These are phyloP conservation scores for Tulasnella sp. DNA, from an alignment of 768 basidiomycete species.

Conservation along the genomic window DNA sequence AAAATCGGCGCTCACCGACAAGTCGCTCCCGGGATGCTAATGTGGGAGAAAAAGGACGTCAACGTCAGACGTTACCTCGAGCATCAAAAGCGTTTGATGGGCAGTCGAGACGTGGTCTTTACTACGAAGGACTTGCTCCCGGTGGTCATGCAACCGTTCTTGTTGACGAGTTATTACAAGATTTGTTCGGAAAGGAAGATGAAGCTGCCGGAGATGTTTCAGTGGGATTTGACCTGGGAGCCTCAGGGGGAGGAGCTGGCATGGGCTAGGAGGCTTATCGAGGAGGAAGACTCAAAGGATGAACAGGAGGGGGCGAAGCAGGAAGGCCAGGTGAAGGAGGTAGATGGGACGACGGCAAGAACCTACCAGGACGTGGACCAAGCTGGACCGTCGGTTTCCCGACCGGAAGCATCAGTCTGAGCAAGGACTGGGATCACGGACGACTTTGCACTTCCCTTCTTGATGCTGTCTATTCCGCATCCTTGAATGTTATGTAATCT, in stretches of 20 bases:
- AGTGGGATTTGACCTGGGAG: slow-evolving; percentile 28
- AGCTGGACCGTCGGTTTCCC: background rate
- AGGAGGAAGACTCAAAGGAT: slow-evolving; percentile 6
- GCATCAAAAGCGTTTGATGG: slow-evolving; percentile 23
- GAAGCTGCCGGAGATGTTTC: slow-evolving; percentile 28
- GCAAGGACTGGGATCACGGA: background rate
- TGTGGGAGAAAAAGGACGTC: slow-evolving; percentile 26
- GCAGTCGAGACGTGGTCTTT: slow-evolving; percentile 21
- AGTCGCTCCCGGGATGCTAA: slow-evolving; percentile 27
- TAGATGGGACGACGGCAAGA: background rate
- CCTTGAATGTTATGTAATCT: background rate
- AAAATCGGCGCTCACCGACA: slow-evolving; percentile 24
- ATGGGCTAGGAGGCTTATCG: background rate
- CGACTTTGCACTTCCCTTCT: background rate
- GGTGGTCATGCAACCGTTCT: slow-evolving; percentile 24
- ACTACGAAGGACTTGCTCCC: slow-evolving; percentile 21
- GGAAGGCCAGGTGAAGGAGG: background rate
- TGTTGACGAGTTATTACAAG: slow-evolving; percentile 25
- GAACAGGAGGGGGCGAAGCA: background rate
- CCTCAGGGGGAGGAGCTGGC: slow-evolving; percentile 24
- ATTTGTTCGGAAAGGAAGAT: slow-evolving; percentile 25
- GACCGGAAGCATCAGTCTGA: background rate
- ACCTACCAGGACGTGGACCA: background rate
- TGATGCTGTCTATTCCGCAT: background rate
- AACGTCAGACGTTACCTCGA: slow-evolving; percentile 12